Evolutionary conservation across 2,329 filamentous ascomycete species (phyloP).

Genomic region (Pseudogymnoascus sp.): DNA sequence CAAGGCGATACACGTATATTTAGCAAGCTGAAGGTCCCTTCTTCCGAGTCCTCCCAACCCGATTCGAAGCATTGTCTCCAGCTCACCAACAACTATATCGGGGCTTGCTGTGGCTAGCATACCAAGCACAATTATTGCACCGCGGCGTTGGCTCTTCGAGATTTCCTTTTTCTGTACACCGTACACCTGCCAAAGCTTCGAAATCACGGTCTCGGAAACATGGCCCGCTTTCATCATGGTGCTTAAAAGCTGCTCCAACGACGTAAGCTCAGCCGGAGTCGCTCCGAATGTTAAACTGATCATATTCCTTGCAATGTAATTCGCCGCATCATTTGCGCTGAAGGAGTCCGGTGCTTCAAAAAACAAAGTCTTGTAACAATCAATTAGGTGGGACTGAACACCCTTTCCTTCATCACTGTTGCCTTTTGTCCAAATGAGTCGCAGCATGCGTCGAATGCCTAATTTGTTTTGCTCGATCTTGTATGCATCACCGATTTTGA

Average conservation of each 20-base stretch:
- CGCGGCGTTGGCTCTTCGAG: conserved; percentile 80
- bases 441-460: conserved; percentile 91
- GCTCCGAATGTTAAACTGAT: conserved; percentile 96
- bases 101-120: conserved; percentile 93
- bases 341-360: conserved; percentile 92
- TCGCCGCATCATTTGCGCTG: conserved; percentile 80
- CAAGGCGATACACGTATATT: conserved; percentile 91
- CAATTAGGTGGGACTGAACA: conserved; percentile 91
- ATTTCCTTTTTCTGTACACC: conserved; percentile 90
- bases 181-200: conserved; percentile 97
- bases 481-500: conserved; percentile 91
- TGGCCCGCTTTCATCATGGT: conserved; percentile 96
- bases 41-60: conserved; percentile 77
- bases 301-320: conserved; percentile 97
- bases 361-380: conserved; percentile 92
- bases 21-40: conserved; percentile 78
- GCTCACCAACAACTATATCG: conserved; percentile 88
- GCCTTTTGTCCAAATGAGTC: conserved; percentile 97
- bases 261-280: conserved; percentile 89
- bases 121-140: conserved; percentile 90
- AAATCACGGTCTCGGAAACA: conserved; percentile 76
- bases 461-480: conserved; percentile 88
- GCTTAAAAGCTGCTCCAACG: conserved; percentile 84
- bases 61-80: conserved; percentile 88
- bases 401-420: conserved; percentile 99